Evolutionary conservation across 257 asterid genomes (phyloP).

Genomic region (Rhazya stricta): DNA sequence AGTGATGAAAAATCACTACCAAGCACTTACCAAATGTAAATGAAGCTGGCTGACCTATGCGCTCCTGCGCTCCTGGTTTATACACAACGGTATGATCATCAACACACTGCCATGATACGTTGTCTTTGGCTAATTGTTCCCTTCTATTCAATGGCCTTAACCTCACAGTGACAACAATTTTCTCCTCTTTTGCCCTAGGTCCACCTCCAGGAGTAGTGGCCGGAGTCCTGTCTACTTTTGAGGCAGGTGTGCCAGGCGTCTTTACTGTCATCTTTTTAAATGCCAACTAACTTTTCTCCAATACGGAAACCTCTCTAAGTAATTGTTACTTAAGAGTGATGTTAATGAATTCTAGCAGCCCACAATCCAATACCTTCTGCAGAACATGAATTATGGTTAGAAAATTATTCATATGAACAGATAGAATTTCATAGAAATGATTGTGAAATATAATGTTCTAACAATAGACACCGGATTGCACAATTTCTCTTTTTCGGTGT

Average conservation of each 20-base stretch:
- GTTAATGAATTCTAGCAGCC: not conserved
- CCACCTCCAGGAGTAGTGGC: slow-evolving; percentile 65
- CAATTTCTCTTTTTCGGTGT: not conserved
- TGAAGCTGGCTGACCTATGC: slow-evolving; percentile 45
- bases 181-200: slow-evolving; percentile 65
- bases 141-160: slow-evolving; percentile 86
- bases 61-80: slow-evolving; percentile 55
- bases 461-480: not conserved
- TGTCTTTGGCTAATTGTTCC: slow-evolving; percentile 72
- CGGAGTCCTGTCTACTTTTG: slow-evolving; percentile 71
- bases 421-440: not conserved
- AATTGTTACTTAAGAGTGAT: not conserved
- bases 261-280: slow-evolving; percentile 51
- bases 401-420: not conserved
- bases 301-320: not conserved
- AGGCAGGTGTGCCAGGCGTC: slow-evolving; percentile 75
- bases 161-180: slow-evolving; percentile 83
- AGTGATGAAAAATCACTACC: not conserved
- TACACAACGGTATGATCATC: slow-evolving; percentile 69
- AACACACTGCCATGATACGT: slow-evolving; percentile 84
- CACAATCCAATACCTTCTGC: not conserved
- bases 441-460: not conserved
- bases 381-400: not conserved
- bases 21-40: slow-evolving; percentile 65
- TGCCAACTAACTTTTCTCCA: not conserved